phyloP scores from a whole-genome alignment of 2,329 filamentous ascomycete species.

The Phymatotrichopsis omnivora region DNA sequence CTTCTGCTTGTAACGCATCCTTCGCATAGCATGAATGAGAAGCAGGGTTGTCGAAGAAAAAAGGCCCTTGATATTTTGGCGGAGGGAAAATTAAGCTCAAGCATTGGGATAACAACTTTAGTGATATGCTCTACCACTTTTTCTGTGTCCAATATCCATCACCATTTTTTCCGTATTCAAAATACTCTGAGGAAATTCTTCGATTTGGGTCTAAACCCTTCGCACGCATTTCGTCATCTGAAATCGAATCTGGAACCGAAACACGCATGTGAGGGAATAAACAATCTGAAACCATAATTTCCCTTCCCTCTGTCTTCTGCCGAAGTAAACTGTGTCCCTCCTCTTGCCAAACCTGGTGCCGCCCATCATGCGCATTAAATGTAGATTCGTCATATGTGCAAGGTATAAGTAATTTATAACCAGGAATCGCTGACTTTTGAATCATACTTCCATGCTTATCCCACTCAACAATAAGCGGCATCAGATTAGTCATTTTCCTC shows the following conservation, averaged over 20 bases:
- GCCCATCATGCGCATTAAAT: neutral
- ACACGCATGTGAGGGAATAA: neutral
- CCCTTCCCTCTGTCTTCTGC: neutral
- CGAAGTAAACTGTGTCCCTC: neutral
- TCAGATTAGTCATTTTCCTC: neutral
- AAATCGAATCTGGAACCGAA: neutral
- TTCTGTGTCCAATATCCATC: neutral
- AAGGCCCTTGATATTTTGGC: neutral
- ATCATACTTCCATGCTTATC: neutral
- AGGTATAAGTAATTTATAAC: neutral
- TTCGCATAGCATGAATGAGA: neutral
- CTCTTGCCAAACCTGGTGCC: neutral
- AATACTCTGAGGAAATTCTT: neutral
- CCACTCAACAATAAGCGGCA: neutral
- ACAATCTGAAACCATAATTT: neutral
- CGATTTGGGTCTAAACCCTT: neutral
- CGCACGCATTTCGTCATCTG: neutral
- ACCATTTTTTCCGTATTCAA: neutral
- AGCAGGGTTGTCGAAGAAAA: too few relatives aligned
- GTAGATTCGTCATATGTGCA: neutral
- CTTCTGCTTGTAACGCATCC: neutral
- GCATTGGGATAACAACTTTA: neutral
- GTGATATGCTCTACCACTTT: neutral
- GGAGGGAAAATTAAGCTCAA: neutral
- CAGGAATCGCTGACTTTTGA: neutral